phyloP scores from a whole-genome alignment of 2,329 filamentous ascomycete species.

The Hymenotorrendiella dingleyae region DNA sequence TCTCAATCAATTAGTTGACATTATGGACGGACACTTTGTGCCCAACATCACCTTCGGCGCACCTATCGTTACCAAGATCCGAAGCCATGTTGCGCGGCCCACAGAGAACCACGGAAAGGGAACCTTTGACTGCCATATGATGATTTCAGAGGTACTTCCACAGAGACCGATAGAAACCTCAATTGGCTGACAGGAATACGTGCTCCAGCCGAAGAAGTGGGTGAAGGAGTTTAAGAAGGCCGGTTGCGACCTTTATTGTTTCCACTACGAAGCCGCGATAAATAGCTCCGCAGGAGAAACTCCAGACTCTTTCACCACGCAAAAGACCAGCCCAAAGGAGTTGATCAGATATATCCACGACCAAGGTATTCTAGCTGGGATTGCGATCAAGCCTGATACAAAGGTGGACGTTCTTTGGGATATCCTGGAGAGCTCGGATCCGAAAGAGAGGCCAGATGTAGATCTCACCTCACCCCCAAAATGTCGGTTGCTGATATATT shows the following conservation, averaged over 20 bases:
- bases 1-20: too few relatives aligned
- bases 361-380: constrained; percentile 80
- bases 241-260: constrained; percentile 98
- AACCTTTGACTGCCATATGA: constrained; percentile 99
- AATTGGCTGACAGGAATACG: background rate
- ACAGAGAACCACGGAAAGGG: constrained; percentile 66
- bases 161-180: too few relatives aligned
- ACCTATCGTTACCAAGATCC: constrained; percentile 91
- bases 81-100: constrained; percentile 75
- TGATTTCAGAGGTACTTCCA: constrained; percentile 81
- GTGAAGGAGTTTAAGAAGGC: constrained; percentile 90
- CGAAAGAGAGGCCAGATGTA: constrained; percentile 82
- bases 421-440: constrained; percentile 67
- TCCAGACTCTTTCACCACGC: constrained; percentile 62
- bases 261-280: constrained; percentile 96
- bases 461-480: constrained; percentile 35
- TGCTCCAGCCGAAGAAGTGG: constrained; percentile 88
- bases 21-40: constrained; percentile 98
- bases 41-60: constrained; percentile 97
- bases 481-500: constrained; percentile 9
- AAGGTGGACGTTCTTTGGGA: constrained; percentile 89
- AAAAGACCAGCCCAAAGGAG: constrained; percentile 74
- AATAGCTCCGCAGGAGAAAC: constrained; percentile 75
- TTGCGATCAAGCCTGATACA: constrained; percentile 93
- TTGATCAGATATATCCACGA: constrained; percentile 89